phyloP scores from a whole-genome alignment of 2,329 filamentous ascomycete genomes.

The Calonectria leucothoes region DNA sequence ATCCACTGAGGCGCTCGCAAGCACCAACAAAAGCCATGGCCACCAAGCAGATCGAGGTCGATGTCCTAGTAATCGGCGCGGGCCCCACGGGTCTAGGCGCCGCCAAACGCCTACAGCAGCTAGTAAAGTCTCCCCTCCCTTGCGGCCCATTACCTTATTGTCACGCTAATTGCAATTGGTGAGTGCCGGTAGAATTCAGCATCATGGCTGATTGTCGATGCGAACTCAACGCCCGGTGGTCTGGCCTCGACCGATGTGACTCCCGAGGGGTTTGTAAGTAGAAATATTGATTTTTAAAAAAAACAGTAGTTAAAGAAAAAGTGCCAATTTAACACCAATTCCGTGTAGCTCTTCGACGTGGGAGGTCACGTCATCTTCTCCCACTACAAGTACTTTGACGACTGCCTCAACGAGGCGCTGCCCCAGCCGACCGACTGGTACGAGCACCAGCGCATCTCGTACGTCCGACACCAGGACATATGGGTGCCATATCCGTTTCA shows the following conservation, averaged over 20 bases:
- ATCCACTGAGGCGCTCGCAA: background rate
- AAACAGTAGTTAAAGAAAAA: slow-evolving; percentile 21
- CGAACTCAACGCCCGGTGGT: slow-evolving; percentile 90
- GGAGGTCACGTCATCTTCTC: slow-evolving; percentile 99
- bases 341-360: slow-evolving; percentile 89
- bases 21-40: slow-evolving; percentile 23
- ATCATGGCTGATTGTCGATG: slow-evolving; percentile 96
- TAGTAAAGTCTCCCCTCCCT: slow-evolving; percentile 70
- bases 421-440: slow-evolving; percentile 96
- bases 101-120: slow-evolving; percentile 96
- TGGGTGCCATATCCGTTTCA: slow-evolving; percentile 99
- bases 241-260: slow-evolving; percentile 96
- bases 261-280: slow-evolving; percentile 94
- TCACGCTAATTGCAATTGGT: slow-evolving; percentile 20
- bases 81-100: slow-evolving; percentile 97
- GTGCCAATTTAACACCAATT: background rate
- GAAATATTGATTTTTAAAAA: slow-evolving; percentile 9
- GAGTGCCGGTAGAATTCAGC: slow-evolving; percentile 78
- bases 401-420: slow-evolving; percentile 96
- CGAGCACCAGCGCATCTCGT: slow-evolving; percentile 97
- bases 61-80: slow-evolving; percentile 97
- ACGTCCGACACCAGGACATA: slow-evolving; percentile 93
- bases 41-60: slow-evolving; percentile 75
- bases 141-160: slow-evolving; percentile 40
- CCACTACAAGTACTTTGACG: slow-evolving; percentile 99